phyloP scores from a whole-genome alignment of 495 filamentous ascomycete genomes.

The Clohesyomyces aquaticus region DNA sequence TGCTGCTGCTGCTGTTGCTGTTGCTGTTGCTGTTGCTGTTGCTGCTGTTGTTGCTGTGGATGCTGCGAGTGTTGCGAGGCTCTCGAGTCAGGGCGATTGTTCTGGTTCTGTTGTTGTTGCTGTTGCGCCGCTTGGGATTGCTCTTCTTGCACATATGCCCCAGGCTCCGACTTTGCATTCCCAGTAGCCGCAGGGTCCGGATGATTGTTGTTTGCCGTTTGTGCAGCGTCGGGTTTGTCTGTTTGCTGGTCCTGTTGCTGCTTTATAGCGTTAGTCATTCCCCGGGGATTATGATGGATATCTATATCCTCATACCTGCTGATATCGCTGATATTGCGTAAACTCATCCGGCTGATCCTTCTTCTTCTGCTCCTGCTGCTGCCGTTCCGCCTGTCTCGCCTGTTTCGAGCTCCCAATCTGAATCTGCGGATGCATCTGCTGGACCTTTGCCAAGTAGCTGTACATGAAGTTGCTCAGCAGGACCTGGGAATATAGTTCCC shows the following conservation, averaged over 20 bases:
- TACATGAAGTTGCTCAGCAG: conserved; percentile 99
- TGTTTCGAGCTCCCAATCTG: conserved; percentile 66
- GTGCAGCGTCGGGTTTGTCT: conserved; percentile 4
- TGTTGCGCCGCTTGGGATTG: too few relatives aligned
- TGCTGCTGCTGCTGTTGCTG: neutral
- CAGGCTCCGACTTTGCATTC: too few relatives aligned
- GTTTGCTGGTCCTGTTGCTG: conserved; percentile 31
- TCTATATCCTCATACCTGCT: conserved; percentile 57
- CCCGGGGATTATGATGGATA: neutral
- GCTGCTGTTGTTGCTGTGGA: neutral
- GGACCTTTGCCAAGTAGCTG: conserved; percentile 96
- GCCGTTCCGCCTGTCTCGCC: conserved; percentile 62
- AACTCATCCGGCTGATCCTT: conserved; percentile 65
- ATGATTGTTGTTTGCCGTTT: conserved; percentile 11
- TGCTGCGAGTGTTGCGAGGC: conserved; percentile 26
- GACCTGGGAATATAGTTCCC: conserved; percentile 91
- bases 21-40: conserved; percentile 15
- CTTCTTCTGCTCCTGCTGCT: conserved; percentile 52
- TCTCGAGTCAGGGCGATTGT: conserved; percentile 29
- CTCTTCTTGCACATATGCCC: too few relatives aligned
- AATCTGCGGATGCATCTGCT: conserved; percentile 95
- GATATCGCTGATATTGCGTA: conserved; percentile 65
- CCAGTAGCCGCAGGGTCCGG: conserved; percentile 6
- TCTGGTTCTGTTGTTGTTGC: conserved; percentile 19
- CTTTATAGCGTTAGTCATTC: conserved; percentile 21